Conservation (phyloP, 768 basidiomycete species). For the Trametes maxima region DNA sequence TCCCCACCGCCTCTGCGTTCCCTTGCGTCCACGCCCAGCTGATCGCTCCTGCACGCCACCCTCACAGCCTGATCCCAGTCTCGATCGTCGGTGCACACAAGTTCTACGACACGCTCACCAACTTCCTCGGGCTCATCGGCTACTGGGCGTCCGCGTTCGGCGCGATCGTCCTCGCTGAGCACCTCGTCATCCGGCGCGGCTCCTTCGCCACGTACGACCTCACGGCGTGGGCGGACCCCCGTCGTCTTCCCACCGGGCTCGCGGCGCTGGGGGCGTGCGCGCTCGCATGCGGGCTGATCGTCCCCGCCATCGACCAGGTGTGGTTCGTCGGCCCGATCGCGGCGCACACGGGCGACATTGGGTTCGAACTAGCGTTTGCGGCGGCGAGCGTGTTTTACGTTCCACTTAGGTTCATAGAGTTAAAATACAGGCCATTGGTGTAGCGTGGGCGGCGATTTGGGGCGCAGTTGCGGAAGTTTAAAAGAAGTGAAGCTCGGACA, state of each 20-base stretch:
- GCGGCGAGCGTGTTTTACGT: slow-evolving; percentile 52
- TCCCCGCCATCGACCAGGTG: slow-evolving; percentile 71
- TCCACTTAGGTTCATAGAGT: slow-evolving; percentile 48
- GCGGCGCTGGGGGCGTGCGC: slow-evolving; percentile 58
- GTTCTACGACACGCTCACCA: slow-evolving; percentile 64
- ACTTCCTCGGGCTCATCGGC: slow-evolving; percentile 66
- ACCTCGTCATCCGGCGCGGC: slow-evolving; percentile 61
- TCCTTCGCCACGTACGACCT: slow-evolving; percentile 52
- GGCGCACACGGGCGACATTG: slow-evolving; percentile 65
- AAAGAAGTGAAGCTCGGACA: background rate
- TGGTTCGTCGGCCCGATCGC: slow-evolving; percentile 77
- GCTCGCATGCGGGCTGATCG: slow-evolving; percentile 55
- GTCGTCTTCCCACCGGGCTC: slow-evolving; percentile 58
- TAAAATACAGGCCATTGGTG: slow-evolving; percentile 29
- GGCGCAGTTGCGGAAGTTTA: too few relatives aligned
- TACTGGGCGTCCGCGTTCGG: slow-evolving; percentile 53
- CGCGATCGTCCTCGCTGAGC: slow-evolving; percentile 64
- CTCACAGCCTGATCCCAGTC: slow-evolving; percentile 60
- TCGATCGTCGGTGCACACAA: slow-evolving; percentile 68
- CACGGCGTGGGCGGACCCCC: slow-evolving; percentile 54
- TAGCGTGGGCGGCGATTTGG: background rate
- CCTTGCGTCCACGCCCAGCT: background rate
- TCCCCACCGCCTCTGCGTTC: too few relatives aligned
- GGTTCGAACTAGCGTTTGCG: slow-evolving; percentile 61
- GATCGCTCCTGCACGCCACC: background rate